Evolutionary conservation across 2,329 filamentous ascomycete genomes (phyloP), one percentile per base, ranked within the genome.

Genomic region (Diaporthe sp.): DNA sequence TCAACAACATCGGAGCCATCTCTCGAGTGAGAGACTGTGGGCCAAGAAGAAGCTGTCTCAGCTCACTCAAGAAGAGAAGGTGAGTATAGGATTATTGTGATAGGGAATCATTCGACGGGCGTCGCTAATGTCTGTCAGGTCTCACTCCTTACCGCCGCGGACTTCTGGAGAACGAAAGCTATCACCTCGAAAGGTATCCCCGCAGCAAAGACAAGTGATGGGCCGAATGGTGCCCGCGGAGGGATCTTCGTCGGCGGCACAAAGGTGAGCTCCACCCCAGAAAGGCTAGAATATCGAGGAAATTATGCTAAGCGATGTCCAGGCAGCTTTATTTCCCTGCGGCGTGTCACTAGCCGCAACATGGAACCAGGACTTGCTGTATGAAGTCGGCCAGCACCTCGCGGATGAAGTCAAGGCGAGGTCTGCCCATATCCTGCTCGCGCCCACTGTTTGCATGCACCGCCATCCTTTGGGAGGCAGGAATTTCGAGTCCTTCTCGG

Each of bases 401-500:
- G 94, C 92, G 17, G 87, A 92, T 17, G 94, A 97, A 83, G 88
- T 89, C 34, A 93, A 92, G 79, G 93, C 94, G 25, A 92, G 94
- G 80, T 94, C 93, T 8, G 92, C 93, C 39, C 89, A 95, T 76
- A 89, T 96, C 47, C 87, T 96, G 6, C 88, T 96, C 12, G 94
- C 92, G 0, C 94, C 94, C 2, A 96, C 94, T 0, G 92, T 95
- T 47, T 95, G 94, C 85, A 93, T 95, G 87, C 94, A 97, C 80
- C 90, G 95, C 22, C 94, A 94, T 68, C 95, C 95, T 0, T 88
- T 97, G 0, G 94, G 94, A n/a, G 95, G 95, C 25, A 90, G 95
- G 76, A 95, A 95, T 78, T 97, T 97, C 79, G 95, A 97, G 84
- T 95, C 94, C 0, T 97, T 95, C 82, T 95, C 94, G 0, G 95